These are phyloP conservation scores for Dorcoceras hygrometricum DNA, from an alignment of 257 asterid species.

Conservation along the genomic window DNA sequence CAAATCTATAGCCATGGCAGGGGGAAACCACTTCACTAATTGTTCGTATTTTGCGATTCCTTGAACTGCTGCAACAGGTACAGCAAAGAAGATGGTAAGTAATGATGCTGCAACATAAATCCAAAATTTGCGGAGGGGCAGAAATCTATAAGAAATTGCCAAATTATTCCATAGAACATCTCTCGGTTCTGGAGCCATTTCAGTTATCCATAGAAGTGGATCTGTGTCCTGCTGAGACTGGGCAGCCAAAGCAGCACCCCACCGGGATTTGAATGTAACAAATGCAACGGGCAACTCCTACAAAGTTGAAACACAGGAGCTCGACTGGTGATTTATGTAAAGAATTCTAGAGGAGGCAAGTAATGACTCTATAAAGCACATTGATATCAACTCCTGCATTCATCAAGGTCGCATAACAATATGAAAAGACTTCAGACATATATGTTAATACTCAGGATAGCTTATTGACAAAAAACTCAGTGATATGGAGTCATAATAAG, in stretches of 20 bases:
- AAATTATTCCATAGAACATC: conserved; percentile 84
- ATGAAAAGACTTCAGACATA: not conserved
- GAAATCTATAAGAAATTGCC: conserved; percentile 45
- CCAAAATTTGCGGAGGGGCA: conserved; percentile 61
- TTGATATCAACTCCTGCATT: not conserved
- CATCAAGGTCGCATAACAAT: not conserved
- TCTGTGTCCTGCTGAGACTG: conserved; percentile 87
- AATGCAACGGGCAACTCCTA: conserved; percentile 86
- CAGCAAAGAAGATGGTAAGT: conserved; percentile 83
- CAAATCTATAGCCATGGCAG: conserved; percentile 83
- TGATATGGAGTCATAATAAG: not conserved
- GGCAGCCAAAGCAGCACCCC: conserved; percentile 96
- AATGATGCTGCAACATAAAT: conserved; percentile 57
- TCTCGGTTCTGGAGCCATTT: conserved; percentile 94
- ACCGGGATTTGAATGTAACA: conserved; percentile 79
- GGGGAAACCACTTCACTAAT: conserved; percentile 85
- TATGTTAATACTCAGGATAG: not conserved
- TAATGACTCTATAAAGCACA: not conserved
- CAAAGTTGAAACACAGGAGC: conserved; percentile 17
- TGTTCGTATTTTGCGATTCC: conserved; percentile 86
- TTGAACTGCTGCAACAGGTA: conserved; percentile 90
- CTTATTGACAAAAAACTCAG: too few relatives aligned
- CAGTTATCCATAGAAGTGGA: conserved; percentile 83
- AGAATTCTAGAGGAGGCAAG: not conserved
- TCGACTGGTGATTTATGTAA: conserved; percentile 15